Evolutionary conservation across 2,329 filamentous ascomycete genomes (phyloP), one percentile per base, ranked within the genome.

Genomic region (Dothistroma septosporum): DNA sequence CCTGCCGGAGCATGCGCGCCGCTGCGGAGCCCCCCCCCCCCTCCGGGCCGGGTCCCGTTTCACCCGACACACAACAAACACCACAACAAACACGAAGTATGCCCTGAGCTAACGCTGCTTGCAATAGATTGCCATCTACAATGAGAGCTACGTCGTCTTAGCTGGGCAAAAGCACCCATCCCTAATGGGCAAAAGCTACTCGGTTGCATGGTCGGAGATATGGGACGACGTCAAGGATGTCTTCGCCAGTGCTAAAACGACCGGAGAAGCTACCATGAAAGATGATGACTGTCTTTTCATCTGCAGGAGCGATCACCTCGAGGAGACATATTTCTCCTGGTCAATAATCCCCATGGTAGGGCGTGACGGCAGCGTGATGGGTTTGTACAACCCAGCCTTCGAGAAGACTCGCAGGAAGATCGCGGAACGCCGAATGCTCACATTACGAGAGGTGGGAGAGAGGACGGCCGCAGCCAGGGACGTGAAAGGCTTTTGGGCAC

Each of bases 251-350:
- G 90, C 90, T 0, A 84, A 82, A 73, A 75, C 83, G 44, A 88
- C 86, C 4, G 91, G 90, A 0, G 87, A 92, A 75, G 88, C 90
- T 0, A 91, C 87, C 0, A 90, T 92, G 88, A 93, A 92, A 73
- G 87, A 92, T 65, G 90, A 94, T 68, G 89, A 93, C 64, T 85
- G 85, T 59, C 78, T 93, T 1, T 91, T 92, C 68, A 82, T 94
- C 33, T 79, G 82, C 52, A 84, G 90, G 8, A 84, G 85, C 64
- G 84, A 86, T 1, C 91, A 84, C 63, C 75, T 91, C 1, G 89
- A 95, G 73, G 90, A 94, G 71, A 86, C 88, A 0, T 93, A 90
- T 71, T 93, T 93, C 72, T 90, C 87, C 12, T 93, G 89, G 89
- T 89, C 86, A 1, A 86, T 93, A 47, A 87, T 93, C 28, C 90